A percentile compares a stretch with the other conserved stretches of the same genome.
These are phyloP conservation scores for Ascochyta clinopodiicola DNA, from an alignment of 2,329 filamentous ascomycete species.

Conservation along the genomic window DNA sequence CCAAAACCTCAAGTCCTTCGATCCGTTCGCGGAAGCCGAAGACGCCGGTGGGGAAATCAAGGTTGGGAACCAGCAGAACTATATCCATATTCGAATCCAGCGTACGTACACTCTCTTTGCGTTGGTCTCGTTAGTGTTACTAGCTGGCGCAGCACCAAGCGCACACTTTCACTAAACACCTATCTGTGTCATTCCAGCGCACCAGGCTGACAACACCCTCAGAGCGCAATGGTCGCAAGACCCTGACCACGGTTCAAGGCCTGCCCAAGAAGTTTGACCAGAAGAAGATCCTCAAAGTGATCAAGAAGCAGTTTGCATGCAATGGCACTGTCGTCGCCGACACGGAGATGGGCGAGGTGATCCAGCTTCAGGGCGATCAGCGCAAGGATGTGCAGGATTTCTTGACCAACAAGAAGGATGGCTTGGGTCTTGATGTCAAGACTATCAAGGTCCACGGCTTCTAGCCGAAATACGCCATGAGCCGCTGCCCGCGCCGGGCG, in stretches of 20 bases:
- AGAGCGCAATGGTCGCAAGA: constrained; percentile 99
- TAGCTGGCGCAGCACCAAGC: background rate
- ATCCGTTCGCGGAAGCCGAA: constrained; percentile 99
- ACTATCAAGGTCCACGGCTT: constrained; percentile 80
- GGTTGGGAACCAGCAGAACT: constrained; percentile 88
- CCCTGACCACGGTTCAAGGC: constrained; percentile 98
- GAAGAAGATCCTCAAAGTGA: constrained; percentile 99
- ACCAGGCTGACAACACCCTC: constrained; percentile 56
- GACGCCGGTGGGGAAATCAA: constrained; percentile 96
- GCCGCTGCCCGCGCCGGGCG: constrained; percentile 9
- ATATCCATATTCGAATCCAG: constrained; percentile 99
- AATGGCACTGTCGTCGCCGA: constrained; percentile 99
- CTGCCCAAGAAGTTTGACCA: constrained; percentile 98
- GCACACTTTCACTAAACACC: background rate
- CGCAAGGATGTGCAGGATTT: constrained; percentile 99
- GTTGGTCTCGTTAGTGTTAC: background rate
- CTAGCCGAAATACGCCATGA: constrained; percentile 23
- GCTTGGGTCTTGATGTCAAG: constrained; percentile 91
- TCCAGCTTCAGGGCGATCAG: constrained; percentile 99
- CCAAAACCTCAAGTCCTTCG: constrained; percentile 59
- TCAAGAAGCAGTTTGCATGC: constrained; percentile 99
- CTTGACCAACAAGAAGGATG: constrained; percentile 93
- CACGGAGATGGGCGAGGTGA: constrained; percentile 97
- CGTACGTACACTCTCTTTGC: constrained; percentile 67
- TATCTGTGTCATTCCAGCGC: background rate